Percentiles rank a stretch among this genome's conserved stretches.
Conservation (phyloP, 306 rosid genomes). For the Trifolium fragiferum region DNA sequence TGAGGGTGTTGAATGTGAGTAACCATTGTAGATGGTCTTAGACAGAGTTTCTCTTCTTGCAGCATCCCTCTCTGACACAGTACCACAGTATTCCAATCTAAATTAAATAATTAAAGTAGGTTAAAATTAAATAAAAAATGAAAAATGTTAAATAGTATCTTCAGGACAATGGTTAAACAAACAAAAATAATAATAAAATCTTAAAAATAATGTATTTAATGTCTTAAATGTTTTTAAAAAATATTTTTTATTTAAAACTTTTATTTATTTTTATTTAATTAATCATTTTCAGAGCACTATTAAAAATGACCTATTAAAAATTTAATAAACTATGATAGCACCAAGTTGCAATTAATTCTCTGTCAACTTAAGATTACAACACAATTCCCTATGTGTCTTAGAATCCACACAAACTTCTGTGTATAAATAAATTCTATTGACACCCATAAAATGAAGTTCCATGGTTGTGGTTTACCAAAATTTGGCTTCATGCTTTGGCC, state of each 20-base stretch:
- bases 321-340: background rate
- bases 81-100: background rate
- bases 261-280: too few species aligned
- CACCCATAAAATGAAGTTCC: constrained; percentile 14
- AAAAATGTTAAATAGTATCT: too few species aligned
- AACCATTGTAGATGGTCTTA: too few species aligned
- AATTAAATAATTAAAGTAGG: constrained; percentile 24
- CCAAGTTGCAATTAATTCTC: constrained; percentile 3
- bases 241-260: too few species aligned
- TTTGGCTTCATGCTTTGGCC: constrained; percentile 4
- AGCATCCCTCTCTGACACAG: constrained; percentile 41
- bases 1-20: too few species aligned
- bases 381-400: constrained; percentile 40
- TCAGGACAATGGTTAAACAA: too few species aligned
- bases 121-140: background rate
- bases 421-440: background rate
- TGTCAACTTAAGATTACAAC: constrained; percentile 21
- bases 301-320: too few species aligned
- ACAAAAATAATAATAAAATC: too few species aligned
- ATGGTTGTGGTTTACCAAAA: constrained; percentile 26
- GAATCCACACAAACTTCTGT: constrained; percentile 20
- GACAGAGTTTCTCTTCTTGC: constrained; percentile 5
- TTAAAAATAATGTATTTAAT: too few species aligned
- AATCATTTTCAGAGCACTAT: too few species aligned
- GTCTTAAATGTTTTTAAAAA: too few species aligned